These are phyloP conservation scores for Huntiella abstrusa DNA, from an alignment of 2,329 filamentous ascomycete species.

Conservation along the genomic window DNA sequence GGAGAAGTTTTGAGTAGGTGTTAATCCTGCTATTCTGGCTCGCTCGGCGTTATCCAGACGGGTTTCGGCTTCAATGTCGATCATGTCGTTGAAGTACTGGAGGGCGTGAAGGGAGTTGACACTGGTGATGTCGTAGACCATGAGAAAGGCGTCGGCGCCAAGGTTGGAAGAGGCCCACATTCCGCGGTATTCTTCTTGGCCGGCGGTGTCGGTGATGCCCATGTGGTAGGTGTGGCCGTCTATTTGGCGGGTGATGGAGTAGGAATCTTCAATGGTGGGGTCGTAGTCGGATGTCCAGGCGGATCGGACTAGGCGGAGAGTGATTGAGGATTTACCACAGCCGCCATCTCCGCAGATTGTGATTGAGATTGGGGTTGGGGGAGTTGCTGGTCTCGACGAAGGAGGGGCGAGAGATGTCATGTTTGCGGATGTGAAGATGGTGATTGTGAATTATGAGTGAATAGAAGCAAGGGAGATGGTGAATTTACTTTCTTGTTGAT, in stretches of 20 bases:
- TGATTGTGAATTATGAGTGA: background rate
- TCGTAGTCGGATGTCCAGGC: conserved; percentile 75
- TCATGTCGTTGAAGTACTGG: conserved; percentile 63
- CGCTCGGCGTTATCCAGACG: conserved; percentile 42
- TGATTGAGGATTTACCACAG: conserved; percentile 72
- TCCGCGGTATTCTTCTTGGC: conserved; percentile 77
- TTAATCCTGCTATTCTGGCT: conserved; percentile 26
- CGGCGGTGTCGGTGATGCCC: conserved; percentile 63
- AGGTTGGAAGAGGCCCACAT: conserved; percentile 72
- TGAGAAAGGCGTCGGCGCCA: conserved; percentile 61
- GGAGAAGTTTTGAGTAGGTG: conserved; percentile 16
- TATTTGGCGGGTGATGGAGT: conserved; percentile 62
- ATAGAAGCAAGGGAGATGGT: background rate
- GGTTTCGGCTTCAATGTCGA: conserved; percentile 64
- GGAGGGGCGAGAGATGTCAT: conserved; percentile 15
- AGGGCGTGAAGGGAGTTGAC: conserved; percentile 49
- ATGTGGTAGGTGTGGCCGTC: conserved; percentile 69
- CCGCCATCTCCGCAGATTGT: conserved; percentile 78
- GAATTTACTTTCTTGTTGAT: background rate
- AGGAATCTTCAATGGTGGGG: conserved; percentile 68
- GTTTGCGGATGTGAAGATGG: background rate
- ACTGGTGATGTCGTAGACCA: conserved; percentile 76
- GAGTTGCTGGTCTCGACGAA: conserved; percentile 1
- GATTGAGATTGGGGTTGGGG: conserved; percentile 45
- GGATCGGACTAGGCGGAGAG: conserved; percentile 60